These are phyloP conservation scores for Pachyrhizus erosus DNA, from an alignment of 306 rosid species.

Conservation along the genomic window DNA sequence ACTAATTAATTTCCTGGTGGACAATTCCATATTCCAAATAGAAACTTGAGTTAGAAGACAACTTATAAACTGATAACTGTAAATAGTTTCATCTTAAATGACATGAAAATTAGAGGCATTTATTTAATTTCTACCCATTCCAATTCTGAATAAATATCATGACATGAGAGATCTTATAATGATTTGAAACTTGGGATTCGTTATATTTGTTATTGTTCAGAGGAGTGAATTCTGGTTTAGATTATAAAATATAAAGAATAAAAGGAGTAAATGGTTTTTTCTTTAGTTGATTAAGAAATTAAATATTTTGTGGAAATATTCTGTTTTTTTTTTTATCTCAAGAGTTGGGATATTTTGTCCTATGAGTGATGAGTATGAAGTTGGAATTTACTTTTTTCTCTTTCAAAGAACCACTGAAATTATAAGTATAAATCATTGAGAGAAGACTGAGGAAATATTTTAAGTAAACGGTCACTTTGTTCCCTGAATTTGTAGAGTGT, in stretches of 20 bases:
- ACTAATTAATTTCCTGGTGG: background rate
- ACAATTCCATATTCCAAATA: background rate
- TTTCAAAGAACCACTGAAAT: background rate
- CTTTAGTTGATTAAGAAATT: no score
- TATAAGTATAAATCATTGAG: background rate
- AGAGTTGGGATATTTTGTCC: background rate
- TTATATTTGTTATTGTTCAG: no score
- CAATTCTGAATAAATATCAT: background rate
- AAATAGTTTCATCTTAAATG: background rate
- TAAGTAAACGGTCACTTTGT: no score
- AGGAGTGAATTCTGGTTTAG: no score
- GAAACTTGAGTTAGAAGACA: background rate
- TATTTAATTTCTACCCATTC: background rate
- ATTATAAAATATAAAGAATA: no score
- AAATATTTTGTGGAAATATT: no score
- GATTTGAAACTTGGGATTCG: background rate
- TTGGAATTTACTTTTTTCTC: background rate
- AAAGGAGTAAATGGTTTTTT: no score
- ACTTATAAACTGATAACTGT: background rate
- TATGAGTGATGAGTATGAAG: background rate
- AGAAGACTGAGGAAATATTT: background rate
- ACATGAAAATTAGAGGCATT: background rate
- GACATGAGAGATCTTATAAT: slow-evolving; percentile 3
- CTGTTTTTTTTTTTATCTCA: background rate
- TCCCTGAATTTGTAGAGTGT: background rate